Evolutionary conservation across 345 rosid genomes (phyloP).

Genomic region (Chamaenerion angustifolium): DNA sequence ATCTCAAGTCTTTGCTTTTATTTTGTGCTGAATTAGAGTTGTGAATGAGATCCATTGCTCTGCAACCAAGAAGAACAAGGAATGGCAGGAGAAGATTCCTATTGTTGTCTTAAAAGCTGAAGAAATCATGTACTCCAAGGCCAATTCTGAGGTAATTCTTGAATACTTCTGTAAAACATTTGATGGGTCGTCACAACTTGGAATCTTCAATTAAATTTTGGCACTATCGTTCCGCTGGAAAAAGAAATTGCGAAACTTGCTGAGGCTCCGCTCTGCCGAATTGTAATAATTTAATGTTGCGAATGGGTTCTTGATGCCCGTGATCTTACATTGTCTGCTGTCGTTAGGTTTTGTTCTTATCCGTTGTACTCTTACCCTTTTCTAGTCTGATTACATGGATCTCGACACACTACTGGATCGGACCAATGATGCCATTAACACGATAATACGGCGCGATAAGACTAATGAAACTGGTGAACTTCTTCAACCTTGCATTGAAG

Average conservation of each 20-base stretch:
- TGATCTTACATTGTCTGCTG: conserved; percentile 3
- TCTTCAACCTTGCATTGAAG: conserved; percentile 69
- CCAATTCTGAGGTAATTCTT: conserved; percentile 48
- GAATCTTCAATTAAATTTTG: too few species aligned
- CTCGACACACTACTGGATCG: conserved; percentile 41
- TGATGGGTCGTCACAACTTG: background rate
- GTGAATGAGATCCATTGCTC: conserved; percentile 40
- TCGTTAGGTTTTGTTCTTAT: background rate
- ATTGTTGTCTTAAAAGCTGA: conserved; percentile 58
- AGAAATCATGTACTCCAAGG: conserved; percentile 63
- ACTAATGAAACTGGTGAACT: conserved; percentile 44
- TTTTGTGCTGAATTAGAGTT: conserved; percentile 21
- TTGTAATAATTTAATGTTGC: too few species aligned
- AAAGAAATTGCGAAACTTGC: too few species aligned
- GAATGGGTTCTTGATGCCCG: background rate
- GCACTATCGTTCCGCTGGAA: too few species aligned
- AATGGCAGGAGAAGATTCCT: conserved; percentile 70
- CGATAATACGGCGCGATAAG: conserved; percentile 47
- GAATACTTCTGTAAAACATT: background rate
- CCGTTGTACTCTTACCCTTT: background rate
- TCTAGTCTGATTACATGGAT: conserved; percentile 56
- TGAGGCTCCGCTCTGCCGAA: too few species aligned
- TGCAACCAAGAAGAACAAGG: conserved; percentile 53
- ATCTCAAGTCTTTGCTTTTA: background rate
- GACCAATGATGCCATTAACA: conserved; percentile 51